Conservation (phyloP, 2,329 filamentous ascomycete genomes). For the Geoglossum cookeanum region DNA sequence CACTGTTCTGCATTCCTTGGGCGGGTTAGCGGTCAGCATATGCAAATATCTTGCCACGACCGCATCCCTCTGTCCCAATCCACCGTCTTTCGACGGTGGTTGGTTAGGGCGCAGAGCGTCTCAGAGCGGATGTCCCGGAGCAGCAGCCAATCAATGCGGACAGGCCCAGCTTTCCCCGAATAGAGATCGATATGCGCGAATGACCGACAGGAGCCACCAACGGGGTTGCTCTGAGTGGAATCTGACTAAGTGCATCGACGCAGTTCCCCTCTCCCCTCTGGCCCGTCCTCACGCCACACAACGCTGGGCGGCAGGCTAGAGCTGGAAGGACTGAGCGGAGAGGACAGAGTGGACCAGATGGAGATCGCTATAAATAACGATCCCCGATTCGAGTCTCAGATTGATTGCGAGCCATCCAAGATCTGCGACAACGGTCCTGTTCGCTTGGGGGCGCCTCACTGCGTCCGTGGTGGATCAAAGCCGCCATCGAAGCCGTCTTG, state of each 20-base stretch:
- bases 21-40: background rate
- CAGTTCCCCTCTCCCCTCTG: background rate
- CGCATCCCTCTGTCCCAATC: background rate
- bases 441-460: constrained; percentile 1
- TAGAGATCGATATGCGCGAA: constrained; percentile 2
- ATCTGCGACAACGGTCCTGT: constrained; percentile 2
- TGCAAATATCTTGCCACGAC: background rate
- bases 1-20: background rate
- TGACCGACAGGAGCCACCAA: background rate
- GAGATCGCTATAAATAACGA: background rate
- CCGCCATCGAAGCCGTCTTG: background rate
- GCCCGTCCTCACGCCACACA: background rate
- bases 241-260: background rate
- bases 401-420: background rate
- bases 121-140: background rate
- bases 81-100: background rate
- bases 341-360: background rate
- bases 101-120: background rate
- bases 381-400: background rate
- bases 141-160: background rate
- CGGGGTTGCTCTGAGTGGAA: background rate
- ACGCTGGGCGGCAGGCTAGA: background rate
- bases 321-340: background rate
- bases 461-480: background rate
- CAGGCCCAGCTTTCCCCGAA: background rate